A percentile compares a stretch with the other conserved stretches of the same genome.
phyloP scores from a whole-genome alignment of 2,329 filamentous ascomycete genomes.

The Penicillium occitanis region DNA sequence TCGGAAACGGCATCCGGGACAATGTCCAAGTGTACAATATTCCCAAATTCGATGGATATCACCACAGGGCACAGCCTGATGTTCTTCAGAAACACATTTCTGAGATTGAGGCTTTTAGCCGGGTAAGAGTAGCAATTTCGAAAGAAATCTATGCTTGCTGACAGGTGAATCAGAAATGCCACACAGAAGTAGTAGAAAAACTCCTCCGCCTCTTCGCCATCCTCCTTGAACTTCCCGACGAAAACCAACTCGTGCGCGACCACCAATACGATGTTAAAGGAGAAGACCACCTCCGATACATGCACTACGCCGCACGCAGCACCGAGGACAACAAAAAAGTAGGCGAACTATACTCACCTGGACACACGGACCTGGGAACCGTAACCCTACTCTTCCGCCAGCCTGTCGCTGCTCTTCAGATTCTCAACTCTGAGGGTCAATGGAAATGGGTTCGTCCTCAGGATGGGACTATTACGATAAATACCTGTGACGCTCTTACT shows the following conservation, averaged over 20 bases:
- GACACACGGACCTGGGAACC: conserved; percentile 59
- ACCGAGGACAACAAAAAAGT: conserved; percentile 50
- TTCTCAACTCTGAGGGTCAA: conserved; percentile 49
- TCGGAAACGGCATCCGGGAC: conserved; percentile 49
- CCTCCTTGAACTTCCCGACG: conserved; percentile 59
- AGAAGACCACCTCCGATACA: conserved; percentile 64
- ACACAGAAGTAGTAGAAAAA: conserved; percentile 35
- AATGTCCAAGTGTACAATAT: conserved; percentile 63
- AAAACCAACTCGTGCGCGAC: conserved; percentile 56
- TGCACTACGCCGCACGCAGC: conserved; percentile 56
- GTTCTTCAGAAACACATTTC: conserved; percentile 51
- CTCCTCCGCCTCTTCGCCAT: conserved; percentile 62
- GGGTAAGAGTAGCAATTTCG: background rate
- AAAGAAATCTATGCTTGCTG: no score
- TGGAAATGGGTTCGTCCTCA: conserved; percentile 56
- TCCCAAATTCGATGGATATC: conserved; percentile 55
- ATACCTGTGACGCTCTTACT: conserved; percentile 52
- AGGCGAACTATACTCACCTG: conserved; percentile 47
- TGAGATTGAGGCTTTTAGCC: conserved; percentile 58
- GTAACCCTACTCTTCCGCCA: conserved; percentile 60
- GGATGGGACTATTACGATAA: conserved; percentile 54
- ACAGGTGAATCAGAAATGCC: conserved; percentile 29
- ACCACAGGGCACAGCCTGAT: conserved; percentile 49
- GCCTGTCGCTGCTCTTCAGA: conserved; percentile 58
- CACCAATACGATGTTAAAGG: conserved; percentile 60